phyloP scores from a whole-genome alignment of 345 rosid genomes.

The Luvunga scandens region DNA sequence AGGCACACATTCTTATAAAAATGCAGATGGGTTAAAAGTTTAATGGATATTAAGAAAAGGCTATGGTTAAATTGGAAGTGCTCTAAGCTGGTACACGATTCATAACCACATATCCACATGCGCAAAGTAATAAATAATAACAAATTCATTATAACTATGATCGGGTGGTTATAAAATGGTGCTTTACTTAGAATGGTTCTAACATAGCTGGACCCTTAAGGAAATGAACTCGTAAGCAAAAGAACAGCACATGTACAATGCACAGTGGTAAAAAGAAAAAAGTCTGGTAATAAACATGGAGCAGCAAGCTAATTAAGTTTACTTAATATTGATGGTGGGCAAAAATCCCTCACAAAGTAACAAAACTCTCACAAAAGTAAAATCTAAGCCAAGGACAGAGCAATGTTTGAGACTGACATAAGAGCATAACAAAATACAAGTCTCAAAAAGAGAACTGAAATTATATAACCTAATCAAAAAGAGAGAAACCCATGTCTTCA shows the following conservation, averaged over 20 bases:
- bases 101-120: too few species aligned
- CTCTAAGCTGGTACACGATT: too few species aligned
- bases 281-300: neutral
- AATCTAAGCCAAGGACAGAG: neutral
- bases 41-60: neutral
- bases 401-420: neutral
- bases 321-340: neutral
- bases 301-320: slow-evolving; percentile 1
- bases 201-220: too few species aligned
- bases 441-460: neutral
- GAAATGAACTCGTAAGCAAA: neutral
- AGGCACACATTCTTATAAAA: too few species aligned
- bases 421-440: neutral
- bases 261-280: neutral
- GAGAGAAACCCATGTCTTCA: slow-evolving; percentile 70
- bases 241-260: too few species aligned
- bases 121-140: too few species aligned
- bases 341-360: neutral
- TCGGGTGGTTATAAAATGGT: too few species aligned
- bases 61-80: too few species aligned
- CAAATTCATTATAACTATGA: too few species aligned
- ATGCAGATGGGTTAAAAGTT: too few species aligned
- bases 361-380: neutral
- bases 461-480: slow-evolving; percentile 43
- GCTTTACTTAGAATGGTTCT: too few species aligned